These are phyloP conservation scores for Phytophthora capsici DNA, from an alignment of 352 stramenopile genomes.

Conservation along the genomic window DNA sequence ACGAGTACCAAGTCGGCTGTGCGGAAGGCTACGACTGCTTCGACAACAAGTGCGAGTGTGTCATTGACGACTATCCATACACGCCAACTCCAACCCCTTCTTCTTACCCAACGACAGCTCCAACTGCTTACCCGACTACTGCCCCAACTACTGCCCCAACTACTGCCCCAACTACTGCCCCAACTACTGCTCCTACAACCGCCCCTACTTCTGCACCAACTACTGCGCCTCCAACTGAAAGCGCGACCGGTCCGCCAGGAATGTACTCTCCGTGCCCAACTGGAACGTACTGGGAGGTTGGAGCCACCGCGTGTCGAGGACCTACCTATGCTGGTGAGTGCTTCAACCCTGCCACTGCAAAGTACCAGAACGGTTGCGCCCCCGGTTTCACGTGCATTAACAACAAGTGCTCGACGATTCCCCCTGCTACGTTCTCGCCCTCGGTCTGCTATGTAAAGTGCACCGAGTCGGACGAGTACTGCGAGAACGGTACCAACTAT, in stretches of 20 bases:
- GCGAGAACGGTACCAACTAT: slow-evolving; percentile 29
- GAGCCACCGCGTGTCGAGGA: slow-evolving; percentile 25
- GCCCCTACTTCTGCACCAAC: not conserved
- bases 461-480: slow-evolving; percentile 34
- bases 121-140: not conserved
- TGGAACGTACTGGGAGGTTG: slow-evolving; percentile 35
- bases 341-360: slow-evolving; percentile 39
- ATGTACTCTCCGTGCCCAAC: slow-evolving; percentile 26
- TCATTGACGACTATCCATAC: slow-evolving; percentile 27
- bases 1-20: slow-evolving; percentile 30
- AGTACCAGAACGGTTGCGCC: slow-evolving; percentile 37
- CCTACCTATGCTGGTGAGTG: slow-evolving; percentile 29
- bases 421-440: slow-evolving; percentile 25
- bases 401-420: slow-evolving; percentile 39
- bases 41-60: slow-evolving; percentile 34
- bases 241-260: not conserved
- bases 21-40: slow-evolving; percentile 34
- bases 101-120: not conserved
- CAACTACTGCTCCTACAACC: not conserved
- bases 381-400: slow-evolving; percentile 37
- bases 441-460: slow-evolving; percentile 36
- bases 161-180: not conserved
- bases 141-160: not conserved
- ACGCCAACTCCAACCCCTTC: not conserved
- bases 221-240: not conserved